phyloP scores from a whole-genome alignment of 2,329 filamentous ascomycete species.

The Aureobasidium sp. region DNA sequence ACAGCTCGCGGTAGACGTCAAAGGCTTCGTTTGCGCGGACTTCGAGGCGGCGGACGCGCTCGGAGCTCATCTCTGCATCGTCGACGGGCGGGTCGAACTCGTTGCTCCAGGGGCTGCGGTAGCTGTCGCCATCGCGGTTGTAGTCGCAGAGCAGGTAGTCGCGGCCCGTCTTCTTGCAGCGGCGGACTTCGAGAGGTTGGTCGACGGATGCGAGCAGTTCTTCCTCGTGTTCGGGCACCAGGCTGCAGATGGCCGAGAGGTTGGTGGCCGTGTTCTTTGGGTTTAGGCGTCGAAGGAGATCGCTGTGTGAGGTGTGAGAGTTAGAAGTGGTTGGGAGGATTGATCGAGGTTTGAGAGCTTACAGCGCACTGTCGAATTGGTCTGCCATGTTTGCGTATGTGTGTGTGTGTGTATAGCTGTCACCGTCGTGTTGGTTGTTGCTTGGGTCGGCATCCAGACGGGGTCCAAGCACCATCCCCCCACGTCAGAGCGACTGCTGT shows the following conservation, averaged over 20 bases:
- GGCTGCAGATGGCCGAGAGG: conserved; percentile 76
- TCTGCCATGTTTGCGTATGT: conserved; percentile 12
- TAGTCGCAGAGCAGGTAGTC: conserved; percentile 99
- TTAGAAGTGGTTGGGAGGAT: neutral
- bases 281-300: conserved; percentile 95
- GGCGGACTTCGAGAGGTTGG: conserved; percentile 78
- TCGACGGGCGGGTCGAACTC: conserved; percentile 86
- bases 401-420: neutral
- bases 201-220: conserved; percentile 97
- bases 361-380: conserved; percentile 17
- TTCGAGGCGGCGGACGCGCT: conserved; percentile 89
- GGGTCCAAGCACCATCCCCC: conserved; percentile 4
- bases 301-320: conserved; percentile 44
- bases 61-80: conserved; percentile 73
- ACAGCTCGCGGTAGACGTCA: conserved; percentile 88
- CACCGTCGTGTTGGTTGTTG: neutral
- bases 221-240: conserved; percentile 88
- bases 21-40: conserved; percentile 90
- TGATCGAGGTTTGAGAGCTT: neutral
- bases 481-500: conserved; percentile 4
- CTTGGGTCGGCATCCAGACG: neutral
- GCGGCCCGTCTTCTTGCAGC: conserved; percentile 79
- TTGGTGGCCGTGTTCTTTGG: conserved; percentile 85
- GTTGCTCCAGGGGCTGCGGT: conserved; percentile 98
- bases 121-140: conserved; percentile 97